phyloP scores from a whole-genome alignment of 495 filamentous ascomycete genomes.

The Aspergillus panamensis region DNA sequence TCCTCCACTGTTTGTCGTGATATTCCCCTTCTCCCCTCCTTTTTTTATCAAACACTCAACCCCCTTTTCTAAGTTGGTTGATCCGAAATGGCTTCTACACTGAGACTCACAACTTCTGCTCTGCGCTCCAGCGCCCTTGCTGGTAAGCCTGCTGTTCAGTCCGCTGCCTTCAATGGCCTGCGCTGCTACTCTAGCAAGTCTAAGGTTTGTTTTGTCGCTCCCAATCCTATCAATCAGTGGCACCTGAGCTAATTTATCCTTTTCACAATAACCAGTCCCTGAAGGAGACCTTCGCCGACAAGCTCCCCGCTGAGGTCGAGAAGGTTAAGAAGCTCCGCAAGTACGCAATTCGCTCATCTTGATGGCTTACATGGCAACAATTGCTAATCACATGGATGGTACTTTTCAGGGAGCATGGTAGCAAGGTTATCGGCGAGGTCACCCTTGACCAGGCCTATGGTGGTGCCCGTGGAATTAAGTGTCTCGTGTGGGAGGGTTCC shows the following conservation, averaged over 20 bases:
- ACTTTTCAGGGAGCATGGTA: slow-evolving; percentile 76
- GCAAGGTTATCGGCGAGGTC: slow-evolving; percentile 93
- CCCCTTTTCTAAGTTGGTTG: slow-evolving; percentile 28
- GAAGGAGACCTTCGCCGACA: slow-evolving; percentile 97
- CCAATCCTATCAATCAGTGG: not conserved
- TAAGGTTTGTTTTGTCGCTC: slow-evolving; percentile 53
- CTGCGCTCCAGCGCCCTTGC: slow-evolving; percentile 68
- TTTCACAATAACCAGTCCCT: slow-evolving; percentile 60
- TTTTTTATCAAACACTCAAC: slow-evolving; percentile 29
- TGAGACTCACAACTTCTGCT: slow-evolving; percentile 71
- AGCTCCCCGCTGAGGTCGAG: slow-evolving; percentile 92
- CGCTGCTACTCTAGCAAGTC: slow-evolving; percentile 87
- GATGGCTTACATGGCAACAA: not conserved
- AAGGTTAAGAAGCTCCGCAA: slow-evolving; percentile 98
- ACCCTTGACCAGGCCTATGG: slow-evolving; percentile 99
- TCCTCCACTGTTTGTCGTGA: slow-evolving; percentile 27
- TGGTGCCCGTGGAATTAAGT: slow-evolving; percentile 98
- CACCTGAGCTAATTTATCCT: not conserved
- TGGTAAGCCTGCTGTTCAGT: slow-evolving; percentile 57
- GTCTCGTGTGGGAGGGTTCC: slow-evolving; percentile 97
- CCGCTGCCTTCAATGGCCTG: slow-evolving; percentile 73
- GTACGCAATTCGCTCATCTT: slow-evolving; percentile 48
- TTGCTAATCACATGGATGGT: slow-evolving; percentile 23
- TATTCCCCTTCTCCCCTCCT: slow-evolving; percentile 24
- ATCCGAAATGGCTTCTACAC: slow-evolving; percentile 69